These are phyloP conservation scores for Polyrhizophydium stewartii DNA, from an alignment of 371 early-diverging fungal genomes.

Conservation along the genomic window DNA sequence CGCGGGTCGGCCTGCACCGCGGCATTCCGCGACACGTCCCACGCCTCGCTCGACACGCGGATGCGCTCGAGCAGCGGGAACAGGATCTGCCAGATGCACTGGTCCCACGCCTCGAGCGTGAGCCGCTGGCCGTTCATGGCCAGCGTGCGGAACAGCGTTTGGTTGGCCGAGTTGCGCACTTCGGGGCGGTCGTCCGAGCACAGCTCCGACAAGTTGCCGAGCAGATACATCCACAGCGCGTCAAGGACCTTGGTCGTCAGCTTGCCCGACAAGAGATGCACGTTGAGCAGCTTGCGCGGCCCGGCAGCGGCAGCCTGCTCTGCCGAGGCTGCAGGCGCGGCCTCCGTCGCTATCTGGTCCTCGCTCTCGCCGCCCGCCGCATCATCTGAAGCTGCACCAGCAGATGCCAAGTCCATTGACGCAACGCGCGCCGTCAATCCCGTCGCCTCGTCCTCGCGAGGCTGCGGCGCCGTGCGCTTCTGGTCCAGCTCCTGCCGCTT, in stretches of 20 bases:
- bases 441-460: background rate
- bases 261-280: conserved; percentile 23
- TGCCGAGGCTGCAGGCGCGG: background rate
- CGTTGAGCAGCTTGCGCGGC: conserved; percentile 2
- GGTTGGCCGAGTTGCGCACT: conserved; percentile 90
- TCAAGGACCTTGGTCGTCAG: conserved; percentile 51
- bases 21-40: background rate
- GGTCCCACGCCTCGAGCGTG: conserved; percentile 69
- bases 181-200: conserved; percentile 88
- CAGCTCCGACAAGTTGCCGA: conserved; percentile 74
- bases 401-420: background rate
- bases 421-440: background rate
- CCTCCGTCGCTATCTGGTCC: background rate
- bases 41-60: conserved; percentile 37
- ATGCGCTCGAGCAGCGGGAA: conserved; percentile 84
- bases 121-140: conserved; percentile 75
- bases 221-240: conserved; percentile 80
- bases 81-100: conserved; percentile 83
- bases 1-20: background rate
- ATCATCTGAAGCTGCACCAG: background rate
- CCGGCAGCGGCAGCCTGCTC: too few species aligned
- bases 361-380: background rate
- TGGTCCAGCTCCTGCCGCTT: conserved; percentile 52
- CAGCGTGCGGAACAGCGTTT: conserved; percentile 91
- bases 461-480: background rate